Conservation (phyloP, 768 basidiomycete species). For the Leccinum uliginosum region DNA sequence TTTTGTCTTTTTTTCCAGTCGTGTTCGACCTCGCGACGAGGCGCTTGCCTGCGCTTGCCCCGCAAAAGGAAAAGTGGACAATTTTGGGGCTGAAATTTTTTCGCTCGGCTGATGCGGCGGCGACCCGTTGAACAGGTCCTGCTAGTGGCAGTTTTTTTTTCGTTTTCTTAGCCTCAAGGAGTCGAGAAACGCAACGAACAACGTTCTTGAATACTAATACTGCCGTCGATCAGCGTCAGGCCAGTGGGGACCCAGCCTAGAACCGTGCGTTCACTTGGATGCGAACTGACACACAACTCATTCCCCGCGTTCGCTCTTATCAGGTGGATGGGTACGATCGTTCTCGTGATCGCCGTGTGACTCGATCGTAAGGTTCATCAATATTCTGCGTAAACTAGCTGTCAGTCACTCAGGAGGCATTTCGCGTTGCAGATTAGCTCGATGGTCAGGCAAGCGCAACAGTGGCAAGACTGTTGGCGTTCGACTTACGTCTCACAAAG, state of each 20-base stretch:
- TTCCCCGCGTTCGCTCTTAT: conserved; percentile 1
- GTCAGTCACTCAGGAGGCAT: conserved; percentile 6
- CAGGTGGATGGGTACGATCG: background rate
- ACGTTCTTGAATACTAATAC: background rate
- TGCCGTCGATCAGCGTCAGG: background rate
- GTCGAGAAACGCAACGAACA: background rate
- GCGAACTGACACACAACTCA: background rate
- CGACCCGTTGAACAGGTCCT: conserved; percentile 1
- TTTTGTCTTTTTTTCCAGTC: background rate
- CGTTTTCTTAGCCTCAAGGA: conserved; percentile 4
- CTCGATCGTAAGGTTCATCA: background rate
- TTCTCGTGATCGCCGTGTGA: conserved; percentile 10
- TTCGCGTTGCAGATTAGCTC: background rate
- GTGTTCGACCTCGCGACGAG: conserved; percentile 1
- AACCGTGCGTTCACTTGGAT: background rate
- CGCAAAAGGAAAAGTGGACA: conserved; percentile 13
- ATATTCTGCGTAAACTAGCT: conserved; percentile 6
- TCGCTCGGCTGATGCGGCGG: background rate
- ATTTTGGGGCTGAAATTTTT: conserved; percentile 1
- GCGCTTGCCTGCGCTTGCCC: background rate
- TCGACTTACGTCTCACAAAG: conserved; percentile 20
- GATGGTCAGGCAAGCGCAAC: background rate
- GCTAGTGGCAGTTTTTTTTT: background rate
- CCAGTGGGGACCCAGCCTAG: background rate
- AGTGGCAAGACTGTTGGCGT: conserved; percentile 8